phyloP scores from a whole-genome alignment of 176 grass and related monocot species.

The Bromus sterilis region DNA sequence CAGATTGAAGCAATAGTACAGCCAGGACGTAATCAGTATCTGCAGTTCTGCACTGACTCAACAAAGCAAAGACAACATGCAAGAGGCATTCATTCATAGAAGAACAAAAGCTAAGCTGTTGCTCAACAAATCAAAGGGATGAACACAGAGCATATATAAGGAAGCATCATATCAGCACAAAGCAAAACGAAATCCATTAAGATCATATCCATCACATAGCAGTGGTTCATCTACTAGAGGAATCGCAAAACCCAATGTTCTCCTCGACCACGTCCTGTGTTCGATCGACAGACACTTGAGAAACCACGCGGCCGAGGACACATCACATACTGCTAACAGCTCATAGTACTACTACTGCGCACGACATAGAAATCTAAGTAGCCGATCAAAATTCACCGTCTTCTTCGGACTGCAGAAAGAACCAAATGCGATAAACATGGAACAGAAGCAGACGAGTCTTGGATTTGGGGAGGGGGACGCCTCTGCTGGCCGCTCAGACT shows the following conservation, averaged over 20 bases:
- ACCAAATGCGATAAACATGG: not conserved
- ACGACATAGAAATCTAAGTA: not conserved
- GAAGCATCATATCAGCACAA: not conserved
- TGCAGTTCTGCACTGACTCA: too few species aligned
- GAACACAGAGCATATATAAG: not conserved
- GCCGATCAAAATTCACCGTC: not conserved
- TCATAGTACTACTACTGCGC: not conserved
- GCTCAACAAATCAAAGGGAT: not conserved
- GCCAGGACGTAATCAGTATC: too few species aligned
- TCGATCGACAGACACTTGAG: not conserved
- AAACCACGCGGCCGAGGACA: not conserved
- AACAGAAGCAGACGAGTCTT: not conserved
- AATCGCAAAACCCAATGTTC: not conserved
- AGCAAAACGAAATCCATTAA: not conserved
- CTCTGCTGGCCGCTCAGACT: not conserved
- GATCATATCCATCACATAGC: not conserved
- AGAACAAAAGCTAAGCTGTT: not conserved
- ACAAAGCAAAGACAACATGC: not conserved
- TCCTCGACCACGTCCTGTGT: not conserved
- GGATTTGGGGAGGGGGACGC: not conserved
- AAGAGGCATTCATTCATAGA: not conserved
- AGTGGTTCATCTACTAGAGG: slow-evolving; percentile 1
- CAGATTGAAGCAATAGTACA: too few species aligned
- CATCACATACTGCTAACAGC: not conserved
- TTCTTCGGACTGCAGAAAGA: not conserved